These are phyloP conservation scores for Metarhizium sp. DNA, from an alignment of 2,329 filamentous ascomycete genomes.

Conservation along the genomic window DNA sequence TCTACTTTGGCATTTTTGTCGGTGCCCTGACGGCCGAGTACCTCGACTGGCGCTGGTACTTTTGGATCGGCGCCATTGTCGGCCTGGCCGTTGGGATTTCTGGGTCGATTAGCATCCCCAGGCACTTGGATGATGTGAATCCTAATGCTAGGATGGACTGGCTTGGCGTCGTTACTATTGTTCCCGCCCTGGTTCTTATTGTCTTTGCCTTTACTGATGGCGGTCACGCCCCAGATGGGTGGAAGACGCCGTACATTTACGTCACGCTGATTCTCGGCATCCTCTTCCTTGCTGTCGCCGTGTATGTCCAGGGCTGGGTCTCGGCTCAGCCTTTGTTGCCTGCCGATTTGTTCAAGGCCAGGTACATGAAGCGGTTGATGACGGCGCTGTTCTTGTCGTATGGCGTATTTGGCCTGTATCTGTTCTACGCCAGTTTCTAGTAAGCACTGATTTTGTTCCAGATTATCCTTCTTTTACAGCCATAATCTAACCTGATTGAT, in stretches of 20 bases:
- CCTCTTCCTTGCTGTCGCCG: constrained; percentile 46
- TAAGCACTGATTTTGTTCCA: constrained; percentile 22
- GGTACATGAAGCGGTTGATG: constrained; percentile 56
- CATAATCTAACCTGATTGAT: not conserved
- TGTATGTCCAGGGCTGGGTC: constrained; percentile 66
- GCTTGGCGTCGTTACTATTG: constrained; percentile 49
- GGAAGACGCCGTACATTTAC: constrained; percentile 65
- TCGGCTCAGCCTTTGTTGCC: constrained; percentile 61
- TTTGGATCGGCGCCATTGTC: constrained; percentile 49
- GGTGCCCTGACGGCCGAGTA: constrained; percentile 54
- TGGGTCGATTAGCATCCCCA: constrained; percentile 29
- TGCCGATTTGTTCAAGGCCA: constrained; percentile 57
- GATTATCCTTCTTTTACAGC: not conserved
- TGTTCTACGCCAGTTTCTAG: constrained; percentile 64
- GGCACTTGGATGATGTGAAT: constrained; percentile 17
- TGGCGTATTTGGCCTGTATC: constrained; percentile 57
- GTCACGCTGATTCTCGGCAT: constrained; percentile 54
- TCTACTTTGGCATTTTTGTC: constrained; percentile 58
- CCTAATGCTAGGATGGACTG: constrained; percentile 52
- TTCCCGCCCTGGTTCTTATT: constrained; percentile 57
- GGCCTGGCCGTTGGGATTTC: constrained; percentile 37
- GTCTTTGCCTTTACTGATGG: constrained; percentile 70
- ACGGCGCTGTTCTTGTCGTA: constrained; percentile 56
- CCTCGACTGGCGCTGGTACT: constrained; percentile 59
- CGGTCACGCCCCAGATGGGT: constrained; percentile 57